phyloP scores from a whole-genome alignment of 352 stramenopile genomes.

The Globisporangium alternatum region DNA sequence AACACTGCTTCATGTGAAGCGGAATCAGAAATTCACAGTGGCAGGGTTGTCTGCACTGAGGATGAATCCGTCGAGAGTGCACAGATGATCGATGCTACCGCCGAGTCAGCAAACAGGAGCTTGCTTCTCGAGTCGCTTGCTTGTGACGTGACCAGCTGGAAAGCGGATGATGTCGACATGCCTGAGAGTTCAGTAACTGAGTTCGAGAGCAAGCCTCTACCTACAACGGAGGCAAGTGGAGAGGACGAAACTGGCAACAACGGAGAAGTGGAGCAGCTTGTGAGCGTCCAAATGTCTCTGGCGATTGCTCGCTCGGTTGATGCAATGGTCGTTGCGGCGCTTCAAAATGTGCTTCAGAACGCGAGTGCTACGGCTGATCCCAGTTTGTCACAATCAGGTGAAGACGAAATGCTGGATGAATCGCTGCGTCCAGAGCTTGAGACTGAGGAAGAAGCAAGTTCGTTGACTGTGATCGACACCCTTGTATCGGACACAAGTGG shows the following conservation, averaged over 20 bases:
- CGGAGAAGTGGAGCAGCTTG: not conserved
- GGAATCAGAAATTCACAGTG: not conserved
- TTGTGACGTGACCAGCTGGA: not conserved
- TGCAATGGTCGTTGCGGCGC: conserved; percentile 20
- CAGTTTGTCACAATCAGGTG: too few species aligned
- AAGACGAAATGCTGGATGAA: not conserved
- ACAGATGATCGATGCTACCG: not conserved
- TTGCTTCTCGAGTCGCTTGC: not conserved
- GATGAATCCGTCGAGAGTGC: not conserved
- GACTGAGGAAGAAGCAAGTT: too few species aligned
- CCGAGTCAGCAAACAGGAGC: not conserved
- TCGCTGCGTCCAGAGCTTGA: too few species aligned
- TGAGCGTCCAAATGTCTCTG: conserved; percentile 13
- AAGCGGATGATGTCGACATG: not conserved
- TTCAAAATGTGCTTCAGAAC: conserved; percentile 7
- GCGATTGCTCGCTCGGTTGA: conserved; percentile 22
- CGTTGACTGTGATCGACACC: too few species aligned
- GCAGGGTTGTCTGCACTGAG: not conserved
- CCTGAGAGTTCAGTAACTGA: not conserved
- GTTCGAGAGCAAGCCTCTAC: not conserved
- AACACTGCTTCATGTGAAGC: not conserved
- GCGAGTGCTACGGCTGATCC: too few species aligned
- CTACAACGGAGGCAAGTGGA: not conserved
- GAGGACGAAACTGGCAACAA: not conserved
- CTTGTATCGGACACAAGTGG: too few species aligned